These are phyloP conservation scores for Ophiostoma sp. DNA, from an alignment of 2,329 filamentous ascomycete genomes.

Conservation along the genomic window DNA sequence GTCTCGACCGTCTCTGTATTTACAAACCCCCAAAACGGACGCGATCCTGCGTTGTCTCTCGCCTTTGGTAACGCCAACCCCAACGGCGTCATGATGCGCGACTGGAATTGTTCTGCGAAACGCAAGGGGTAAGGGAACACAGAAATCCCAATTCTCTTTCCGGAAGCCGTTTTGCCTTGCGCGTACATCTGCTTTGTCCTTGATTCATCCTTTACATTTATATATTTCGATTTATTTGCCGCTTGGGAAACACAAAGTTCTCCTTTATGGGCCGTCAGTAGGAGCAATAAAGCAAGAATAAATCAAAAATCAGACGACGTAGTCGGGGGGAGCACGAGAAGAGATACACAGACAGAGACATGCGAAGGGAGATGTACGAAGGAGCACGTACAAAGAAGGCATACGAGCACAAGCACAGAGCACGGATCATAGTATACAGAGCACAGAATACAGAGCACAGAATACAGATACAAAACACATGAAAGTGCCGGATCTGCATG, in stretches of 20 bases:
- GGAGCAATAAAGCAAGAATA: neutral
- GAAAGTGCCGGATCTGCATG: conserved; percentile 6
- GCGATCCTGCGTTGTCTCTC: neutral
- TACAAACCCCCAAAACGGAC: neutral
- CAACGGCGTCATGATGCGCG: neutral
- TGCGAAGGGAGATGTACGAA: no score
- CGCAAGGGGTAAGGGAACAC: neutral
- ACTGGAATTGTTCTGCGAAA: neutral
- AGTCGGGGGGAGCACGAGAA: conserved; percentile 5
- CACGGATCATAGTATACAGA: neutral
- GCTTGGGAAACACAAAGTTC: neutral
- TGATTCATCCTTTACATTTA: neutral
- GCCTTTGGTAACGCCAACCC: neutral
- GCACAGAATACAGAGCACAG: neutral
- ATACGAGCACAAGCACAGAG: neutral
- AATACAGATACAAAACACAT: neutral
- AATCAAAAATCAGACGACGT: neutral
- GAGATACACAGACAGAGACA: conserved; percentile 5
- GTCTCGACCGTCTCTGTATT: neutral
- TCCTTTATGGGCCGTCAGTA: neutral
- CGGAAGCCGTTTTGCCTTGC: neutral
- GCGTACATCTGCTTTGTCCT: no score
- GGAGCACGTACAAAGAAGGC: neutral
- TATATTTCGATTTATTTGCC: neutral
- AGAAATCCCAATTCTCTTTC: neutral